These are phyloP conservation scores for Podospora fimiseda DNA, from an alignment of 495 filamentous ascomycete genomes.

Conservation along the genomic window DNA sequence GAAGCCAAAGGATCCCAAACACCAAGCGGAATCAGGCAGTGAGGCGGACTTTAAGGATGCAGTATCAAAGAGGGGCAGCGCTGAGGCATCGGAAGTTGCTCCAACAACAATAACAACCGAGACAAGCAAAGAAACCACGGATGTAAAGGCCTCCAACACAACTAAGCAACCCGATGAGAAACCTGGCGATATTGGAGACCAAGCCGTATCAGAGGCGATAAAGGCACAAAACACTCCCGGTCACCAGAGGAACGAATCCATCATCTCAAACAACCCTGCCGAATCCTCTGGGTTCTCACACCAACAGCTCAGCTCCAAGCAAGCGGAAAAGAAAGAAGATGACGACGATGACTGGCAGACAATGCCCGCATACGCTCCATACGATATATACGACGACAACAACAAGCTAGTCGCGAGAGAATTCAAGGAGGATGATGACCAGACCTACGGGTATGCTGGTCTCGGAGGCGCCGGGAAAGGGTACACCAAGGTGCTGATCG, in stretches of 20 bases:
- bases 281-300: conserved; percentile 83
- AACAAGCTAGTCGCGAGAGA: conserved; percentile 79
- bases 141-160: background rate
- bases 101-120: conserved; percentile 12
- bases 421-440: conserved; percentile 62
- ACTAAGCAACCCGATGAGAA: conserved; percentile 4
- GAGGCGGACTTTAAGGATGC: conserved; percentile 38
- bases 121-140: background rate
- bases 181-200: conserved; percentile 16
- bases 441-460: conserved; percentile 63
- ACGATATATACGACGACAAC: conserved; percentile 93
- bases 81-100: conserved; percentile 15
- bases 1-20: background rate
- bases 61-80: conserved; percentile 11
- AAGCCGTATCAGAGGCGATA: conserved; percentile 14
- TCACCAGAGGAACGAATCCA: conserved; percentile 27
- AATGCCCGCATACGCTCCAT: conserved; percentile 88
- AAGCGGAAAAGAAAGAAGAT: conserved; percentile 40
- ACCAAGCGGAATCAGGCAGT: conserved; percentile 15
- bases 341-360: conserved; percentile 73
- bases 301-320: conserved; percentile 63
- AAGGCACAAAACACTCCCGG: conserved; percentile 9
- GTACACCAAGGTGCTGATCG: conserved; percentile 86
- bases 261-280: conserved; percentile 14
- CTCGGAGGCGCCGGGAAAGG: conserved; percentile 87